A percentile compares a stretch with the other conserved stretches of the same genome.
phyloP scores from a whole-genome alignment of 2,329 filamentous ascomycete species.

The Verticillium zaregamsianum region DNA sequence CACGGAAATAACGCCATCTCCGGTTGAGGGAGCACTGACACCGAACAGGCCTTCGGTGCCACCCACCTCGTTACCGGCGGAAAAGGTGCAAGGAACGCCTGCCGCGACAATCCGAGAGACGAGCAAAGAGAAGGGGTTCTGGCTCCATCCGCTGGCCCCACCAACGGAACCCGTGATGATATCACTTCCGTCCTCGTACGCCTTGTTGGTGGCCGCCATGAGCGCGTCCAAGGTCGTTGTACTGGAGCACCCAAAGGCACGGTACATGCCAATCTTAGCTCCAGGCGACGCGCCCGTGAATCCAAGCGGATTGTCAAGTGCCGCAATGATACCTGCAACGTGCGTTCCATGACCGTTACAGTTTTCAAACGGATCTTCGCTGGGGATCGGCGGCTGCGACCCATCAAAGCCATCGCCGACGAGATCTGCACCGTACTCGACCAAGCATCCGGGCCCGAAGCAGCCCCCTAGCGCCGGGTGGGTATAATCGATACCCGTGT shows the following conservation, averaged over 20 bases:
- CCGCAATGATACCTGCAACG: slow-evolving; percentile 40
- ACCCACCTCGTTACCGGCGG: slow-evolving; percentile 46
- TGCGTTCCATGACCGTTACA: slow-evolving; percentile 40
- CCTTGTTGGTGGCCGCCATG: slow-evolving; percentile 32
- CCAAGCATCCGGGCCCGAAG: slow-evolving; percentile 40
- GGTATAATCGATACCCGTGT: slow-evolving; percentile 41
- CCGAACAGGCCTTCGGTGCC: slow-evolving; percentile 39
- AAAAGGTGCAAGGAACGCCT: slow-evolving; percentile 49
- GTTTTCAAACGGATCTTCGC: slow-evolving; percentile 32
- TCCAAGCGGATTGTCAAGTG: slow-evolving; percentile 27
- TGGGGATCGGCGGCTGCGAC: slow-evolving; percentile 23
- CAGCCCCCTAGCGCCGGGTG: slow-evolving; percentile 43
- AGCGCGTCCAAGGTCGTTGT: slow-evolving; percentile 29
- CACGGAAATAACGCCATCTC: slow-evolving; percentile 42
- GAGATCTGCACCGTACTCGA: slow-evolving; percentile 38
- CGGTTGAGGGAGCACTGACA: slow-evolving; percentile 42
- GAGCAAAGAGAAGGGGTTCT: slow-evolving; percentile 44
- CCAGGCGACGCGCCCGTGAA: slow-evolving; percentile 35
- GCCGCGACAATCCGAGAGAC: slow-evolving; percentile 48
- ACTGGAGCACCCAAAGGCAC: slow-evolving; percentile 29
- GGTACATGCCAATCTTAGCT: slow-evolving; percentile 33
- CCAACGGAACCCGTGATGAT: slow-evolving; percentile 54
- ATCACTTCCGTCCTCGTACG: slow-evolving; percentile 36
- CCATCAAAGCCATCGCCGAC: slow-evolving; percentile 31
- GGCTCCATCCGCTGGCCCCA: slow-evolving; percentile 44